phyloP scores from a whole-genome alignment of 164 flowering plant species.

The Akebia trifoliata region DNA sequence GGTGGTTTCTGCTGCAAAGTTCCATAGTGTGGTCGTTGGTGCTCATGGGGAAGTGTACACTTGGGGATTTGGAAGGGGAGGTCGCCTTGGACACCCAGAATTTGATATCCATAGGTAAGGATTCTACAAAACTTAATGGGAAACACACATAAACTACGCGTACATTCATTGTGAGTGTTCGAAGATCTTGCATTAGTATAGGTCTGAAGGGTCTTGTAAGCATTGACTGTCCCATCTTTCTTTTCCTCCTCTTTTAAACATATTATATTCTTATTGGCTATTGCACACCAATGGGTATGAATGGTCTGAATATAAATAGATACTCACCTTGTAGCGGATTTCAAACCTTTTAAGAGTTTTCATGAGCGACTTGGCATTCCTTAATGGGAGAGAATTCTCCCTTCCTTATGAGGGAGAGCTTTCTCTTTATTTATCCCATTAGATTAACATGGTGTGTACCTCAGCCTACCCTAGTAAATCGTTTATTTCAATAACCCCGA shows the following conservation, averaged over 20 bases:
- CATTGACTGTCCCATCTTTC: no score
- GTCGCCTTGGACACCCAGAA: constrained; percentile 97
- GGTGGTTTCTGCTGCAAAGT: no score
- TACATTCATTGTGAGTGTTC: no score
- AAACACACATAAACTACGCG: not conserved
- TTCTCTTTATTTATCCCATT: not conserved
- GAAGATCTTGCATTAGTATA: no score
- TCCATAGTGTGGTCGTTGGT: constrained; percentile 82
- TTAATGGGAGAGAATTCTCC: not conserved
- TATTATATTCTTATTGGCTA: no score
- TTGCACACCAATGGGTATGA: no score
- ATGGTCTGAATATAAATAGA: not conserved
- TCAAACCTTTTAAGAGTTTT: not conserved
- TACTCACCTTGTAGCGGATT: no score
- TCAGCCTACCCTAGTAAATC: no score
- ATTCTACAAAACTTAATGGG: not conserved
- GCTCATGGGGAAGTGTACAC: constrained; percentile 76
- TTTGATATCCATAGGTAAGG: constrained; percentile 94
- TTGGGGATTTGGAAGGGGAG: constrained; percentile 99
- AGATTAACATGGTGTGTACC: no score
- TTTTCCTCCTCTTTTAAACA: no score
- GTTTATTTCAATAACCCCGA: no score
- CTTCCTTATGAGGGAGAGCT: not conserved
- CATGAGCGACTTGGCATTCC: not conserved
- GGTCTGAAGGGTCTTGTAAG: no score